Base-by-base conservation (phyloP, 345 rosid species). In the Microthlaspi erraticum region DNA sequence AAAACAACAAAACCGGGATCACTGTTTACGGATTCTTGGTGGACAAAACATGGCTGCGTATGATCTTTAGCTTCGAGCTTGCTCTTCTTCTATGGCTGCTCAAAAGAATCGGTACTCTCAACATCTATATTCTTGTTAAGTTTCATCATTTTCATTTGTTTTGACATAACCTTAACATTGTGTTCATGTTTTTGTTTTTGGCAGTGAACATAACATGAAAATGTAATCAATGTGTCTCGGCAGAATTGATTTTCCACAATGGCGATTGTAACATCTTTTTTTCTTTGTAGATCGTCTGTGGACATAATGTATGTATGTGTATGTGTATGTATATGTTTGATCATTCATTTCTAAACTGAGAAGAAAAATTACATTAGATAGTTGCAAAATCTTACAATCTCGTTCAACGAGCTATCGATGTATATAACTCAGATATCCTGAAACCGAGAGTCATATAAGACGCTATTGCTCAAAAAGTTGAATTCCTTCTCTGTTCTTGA, bases 11-110 rank as follows among this genome's bases (percentile, higher is more conserved):
- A 67, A 91, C 95, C 0, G 96, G 98, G 54, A 92, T 92, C 61
- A 92, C 96, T 3, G 87, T 89, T 12, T 92, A 61, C 0, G 98
- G 95, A 59, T 92, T 87, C 83, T 83, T 83, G 82, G 81, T 92
- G 50, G 96, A 90, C 65, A 85, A 93, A 82, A 66, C 91, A 39
- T 87, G 91, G 85, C 75, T 92, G 38, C 98, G 89, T 70, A 80
- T 93, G 64, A 84, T 92, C 71, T 90, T 88, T 51, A 93, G 85
- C 29, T 71, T 92, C 20, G 88, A 92, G 65, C 80, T 92, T 50
- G 92, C 94, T 64, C 86, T 92, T 38, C 80, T 87, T 32, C 89
- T 92, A 57, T 92, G 98, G 98, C 63, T 92, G 54, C 95, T 92
- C 71, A 92, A 92, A 80, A 92, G 85, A 7, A 77, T 91, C 14